Percentiles rank a stretch among this genome's conserved stretches.
Conservation (phyloP, 2,329 filamentous ascomycete genomes). For the Penicillium sp. region DNA sequence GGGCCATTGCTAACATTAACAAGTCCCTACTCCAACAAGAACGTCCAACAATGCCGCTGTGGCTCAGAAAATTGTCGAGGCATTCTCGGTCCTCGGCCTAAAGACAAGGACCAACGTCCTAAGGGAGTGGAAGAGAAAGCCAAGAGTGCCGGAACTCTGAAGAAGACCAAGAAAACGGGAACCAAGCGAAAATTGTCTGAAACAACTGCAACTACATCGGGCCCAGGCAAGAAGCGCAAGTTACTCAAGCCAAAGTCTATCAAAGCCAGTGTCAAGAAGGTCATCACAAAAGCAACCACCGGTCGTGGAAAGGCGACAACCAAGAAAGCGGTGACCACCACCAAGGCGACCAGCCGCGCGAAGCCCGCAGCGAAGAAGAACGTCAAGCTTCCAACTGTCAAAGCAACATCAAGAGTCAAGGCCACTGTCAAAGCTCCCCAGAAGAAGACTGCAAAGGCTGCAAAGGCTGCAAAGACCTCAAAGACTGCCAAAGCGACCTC, state of each 20-base stretch:
- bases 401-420: constrained; percentile 33
- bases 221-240: constrained; percentile 32
- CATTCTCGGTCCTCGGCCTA: constrained; percentile 61
- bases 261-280: constrained; percentile 39
- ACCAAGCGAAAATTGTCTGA: constrained; percentile 40
- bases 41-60: constrained; percentile 67
- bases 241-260: constrained; percentile 32
- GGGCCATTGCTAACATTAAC: constrained; percentile 14
- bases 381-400: constrained; percentile 36
- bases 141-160: constrained; percentile 17
- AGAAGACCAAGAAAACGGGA: constrained; percentile 23
- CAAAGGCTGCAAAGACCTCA: neutral
- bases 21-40: constrained; percentile 63
- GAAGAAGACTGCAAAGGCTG: constrained; percentile 10
- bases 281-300: constrained; percentile 18
- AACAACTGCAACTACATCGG: neutral
- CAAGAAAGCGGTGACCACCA: constrained; percentile 18
- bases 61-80: constrained; percentile 65
- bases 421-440: constrained; percentile 22
- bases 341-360: constrained; percentile 11
- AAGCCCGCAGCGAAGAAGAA: constrained; percentile 23
- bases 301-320: constrained; percentile 24
- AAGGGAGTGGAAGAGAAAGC: constrained; percentile 35
- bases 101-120: constrained; percentile 49
- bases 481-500: constrained; percentile 16